Percentiles rank a stretch among this genome's conserved stretches.
Conservation (phyloP, 2,329 filamentous ascomycete genomes). For the Lecanosticta acicola region DNA sequence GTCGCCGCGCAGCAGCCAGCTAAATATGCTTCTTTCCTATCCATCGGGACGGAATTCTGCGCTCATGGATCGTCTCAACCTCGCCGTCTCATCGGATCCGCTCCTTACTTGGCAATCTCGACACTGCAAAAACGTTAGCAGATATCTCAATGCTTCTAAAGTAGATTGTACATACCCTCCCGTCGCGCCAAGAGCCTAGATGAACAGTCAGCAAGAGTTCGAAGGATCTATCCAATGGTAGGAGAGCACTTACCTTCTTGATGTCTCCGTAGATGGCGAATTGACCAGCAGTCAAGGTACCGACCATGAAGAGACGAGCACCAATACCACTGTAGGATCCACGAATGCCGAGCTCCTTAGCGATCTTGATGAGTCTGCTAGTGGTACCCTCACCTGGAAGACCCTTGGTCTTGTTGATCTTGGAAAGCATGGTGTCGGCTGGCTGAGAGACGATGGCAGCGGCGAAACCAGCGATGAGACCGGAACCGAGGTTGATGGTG, state of each 20-base stretch:
- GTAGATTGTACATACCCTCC: too few species aligned
- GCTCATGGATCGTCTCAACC: too few species aligned
- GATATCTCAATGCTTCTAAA: too few species aligned
- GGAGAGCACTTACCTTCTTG: conserved; percentile 49
- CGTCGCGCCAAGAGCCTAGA: too few species aligned
- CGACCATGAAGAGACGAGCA: conserved; percentile 70
- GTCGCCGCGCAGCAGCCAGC: not conserved
- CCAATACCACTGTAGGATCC: conserved; percentile 77
- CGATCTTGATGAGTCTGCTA: conserved; percentile 80
- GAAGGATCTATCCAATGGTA: too few species aligned
- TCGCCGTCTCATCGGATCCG: too few species aligned
- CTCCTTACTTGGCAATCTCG: conserved; percentile 51
- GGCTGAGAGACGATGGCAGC: conserved; percentile 83
- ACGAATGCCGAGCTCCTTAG: conserved; percentile 69
- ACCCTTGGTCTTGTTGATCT: conserved; percentile 95
- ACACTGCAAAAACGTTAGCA: conserved; percentile 65
- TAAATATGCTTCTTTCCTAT: not conserved
- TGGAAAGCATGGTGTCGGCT: conserved; percentile 88
- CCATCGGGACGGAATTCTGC: too few species aligned
- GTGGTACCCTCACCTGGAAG: conserved; percentile 77
- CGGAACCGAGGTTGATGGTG: conserved; percentile 75
- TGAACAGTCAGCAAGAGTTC: too few species aligned
- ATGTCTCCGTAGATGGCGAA: conserved; percentile 83
- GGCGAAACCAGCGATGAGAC: conserved; percentile 80
- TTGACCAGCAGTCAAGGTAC: conserved; percentile 71